These are phyloP conservation scores for Friedmanniomyces simplex DNA, from an alignment of 495 filamentous ascomycete species.

Conservation along the genomic window DNA sequence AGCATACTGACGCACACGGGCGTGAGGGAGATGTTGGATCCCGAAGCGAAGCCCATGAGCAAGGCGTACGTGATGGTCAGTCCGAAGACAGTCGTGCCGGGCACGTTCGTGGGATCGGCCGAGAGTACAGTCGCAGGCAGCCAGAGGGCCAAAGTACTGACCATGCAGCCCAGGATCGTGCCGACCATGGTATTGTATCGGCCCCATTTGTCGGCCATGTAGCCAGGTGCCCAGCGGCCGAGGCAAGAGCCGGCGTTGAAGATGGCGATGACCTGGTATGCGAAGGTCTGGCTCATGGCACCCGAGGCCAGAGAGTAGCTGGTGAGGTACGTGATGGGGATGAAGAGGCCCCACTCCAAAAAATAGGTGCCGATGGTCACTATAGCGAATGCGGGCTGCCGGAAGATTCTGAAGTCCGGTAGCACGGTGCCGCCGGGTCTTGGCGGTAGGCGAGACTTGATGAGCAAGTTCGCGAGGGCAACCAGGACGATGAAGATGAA, in stretches of 20 bases:
- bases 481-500: conserved; percentile 51
- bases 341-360: conserved; percentile 58
- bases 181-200: conserved; percentile 58
- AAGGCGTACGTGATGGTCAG: conserved; percentile 62
- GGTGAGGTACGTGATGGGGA: conserved; percentile 61
- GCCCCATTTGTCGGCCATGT: conserved; percentile 55
- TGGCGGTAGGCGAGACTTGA: conserved; percentile 43
- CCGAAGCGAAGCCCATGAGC: conserved; percentile 75
- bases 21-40: conserved; percentile 73
- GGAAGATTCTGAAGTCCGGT: conserved; percentile 46
- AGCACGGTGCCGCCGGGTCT: conserved; percentile 28
- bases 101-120: background rate
- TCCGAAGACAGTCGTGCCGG: conserved; percentile 39
- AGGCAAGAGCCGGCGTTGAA: conserved; percentile 34
- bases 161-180: conserved; percentile 51
- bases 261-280: conserved; percentile 43
- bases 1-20: conserved; percentile 88
- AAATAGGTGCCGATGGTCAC: conserved; percentile 55
- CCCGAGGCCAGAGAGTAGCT: conserved; percentile 39
- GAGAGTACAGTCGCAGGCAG: conserved; percentile 44
- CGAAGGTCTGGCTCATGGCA: conserved; percentile 38
- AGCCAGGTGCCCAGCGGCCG: conserved; percentile 43
- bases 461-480: conserved; percentile 43
- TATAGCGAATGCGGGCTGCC: conserved; percentile 33
- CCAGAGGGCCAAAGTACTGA: conserved; percentile 70